A percentile compares a stretch with the other conserved stretches of the same genome.
phyloP scores from a whole-genome alignment of 805 yeast species.

The Saturnispora dispora region DNA sequence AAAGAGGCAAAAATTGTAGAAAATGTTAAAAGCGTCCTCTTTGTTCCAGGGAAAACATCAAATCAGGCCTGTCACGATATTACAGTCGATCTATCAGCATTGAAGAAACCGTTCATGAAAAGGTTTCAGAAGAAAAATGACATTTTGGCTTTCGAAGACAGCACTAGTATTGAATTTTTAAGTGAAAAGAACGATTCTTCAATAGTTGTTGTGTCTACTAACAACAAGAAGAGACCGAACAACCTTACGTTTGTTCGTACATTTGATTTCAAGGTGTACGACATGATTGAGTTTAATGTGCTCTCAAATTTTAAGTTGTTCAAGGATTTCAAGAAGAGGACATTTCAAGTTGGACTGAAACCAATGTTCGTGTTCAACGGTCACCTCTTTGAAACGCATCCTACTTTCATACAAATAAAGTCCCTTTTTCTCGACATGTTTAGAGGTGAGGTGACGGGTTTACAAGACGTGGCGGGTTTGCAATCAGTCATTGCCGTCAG shows the following conservation, averaged over 20 bases:
- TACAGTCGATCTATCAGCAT: slow-evolving; percentile 77
- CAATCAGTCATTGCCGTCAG: slow-evolving; percentile 83
- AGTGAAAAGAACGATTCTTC: slow-evolving; percentile 92
- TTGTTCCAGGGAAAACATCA: slow-evolving; percentile 81
- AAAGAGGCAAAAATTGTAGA: slow-evolving; percentile 84
- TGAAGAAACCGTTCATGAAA: slow-evolving; percentile 85
- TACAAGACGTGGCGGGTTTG: slow-evolving; percentile 90
- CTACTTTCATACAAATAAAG: slow-evolving; percentile 75
- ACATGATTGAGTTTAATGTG: slow-evolving; percentile 84
- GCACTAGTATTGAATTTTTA: slow-evolving; percentile 76
- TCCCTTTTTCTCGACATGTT: slow-evolving; percentile 86
- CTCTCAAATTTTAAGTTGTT: slow-evolving; percentile 62
- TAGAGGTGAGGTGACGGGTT: slow-evolving; percentile 70
- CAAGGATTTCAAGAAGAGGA: slow-evolving; percentile 67
- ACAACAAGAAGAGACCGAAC: slow-evolving; percentile 88
- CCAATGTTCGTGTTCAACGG: slow-evolving; percentile 95
- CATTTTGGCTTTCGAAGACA: slow-evolving; percentile 87
- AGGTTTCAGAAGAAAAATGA: slow-evolving; percentile 85
- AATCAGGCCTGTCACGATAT: slow-evolving; percentile 78
- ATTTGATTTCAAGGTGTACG: slow-evolving; percentile 82
- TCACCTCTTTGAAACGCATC: slow-evolving; percentile 81
- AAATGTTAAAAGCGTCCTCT: slow-evolving; percentile 81
- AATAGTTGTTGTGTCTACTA: slow-evolving; percentile 65
- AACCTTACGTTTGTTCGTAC: slow-evolving; percentile 82
- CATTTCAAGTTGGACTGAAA: slow-evolving; percentile 82